A percentile compares a stretch with the other conserved stretches of the same genome.
Evolutionary conservation across 495 filamentous ascomycete genomes (phyloP).

Genomic region (Penicillium verhagenii): DNA sequence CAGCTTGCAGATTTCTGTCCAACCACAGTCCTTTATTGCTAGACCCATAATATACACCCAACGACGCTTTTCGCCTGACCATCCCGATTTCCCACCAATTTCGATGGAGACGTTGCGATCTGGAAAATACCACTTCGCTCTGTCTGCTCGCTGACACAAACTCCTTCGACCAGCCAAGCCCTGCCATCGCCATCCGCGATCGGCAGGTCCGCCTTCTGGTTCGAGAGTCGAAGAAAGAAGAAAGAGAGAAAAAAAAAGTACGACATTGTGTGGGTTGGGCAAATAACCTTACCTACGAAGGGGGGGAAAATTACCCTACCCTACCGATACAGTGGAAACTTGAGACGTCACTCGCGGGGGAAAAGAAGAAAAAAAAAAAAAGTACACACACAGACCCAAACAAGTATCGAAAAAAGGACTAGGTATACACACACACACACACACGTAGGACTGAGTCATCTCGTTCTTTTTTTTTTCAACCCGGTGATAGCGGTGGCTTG

Average conservation of each 20-base stretch:
- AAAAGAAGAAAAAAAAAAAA: slow-evolving; percentile 2
- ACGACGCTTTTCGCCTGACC: slow-evolving; percentile 21
- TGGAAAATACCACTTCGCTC: slow-evolving; percentile 22
- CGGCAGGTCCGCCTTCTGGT: slow-evolving; percentile 27
- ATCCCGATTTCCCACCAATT: slow-evolving; percentile 15
- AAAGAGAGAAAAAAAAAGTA: slow-evolving; percentile 2
- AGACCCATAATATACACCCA: slow-evolving; percentile 19
- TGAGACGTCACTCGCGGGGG: background rate
- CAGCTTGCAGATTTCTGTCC: slow-evolving; percentile 19
- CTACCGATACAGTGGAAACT: background rate
- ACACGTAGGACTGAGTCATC: background rate
- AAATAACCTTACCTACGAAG: background rate
- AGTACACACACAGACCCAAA: background rate
- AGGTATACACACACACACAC: background rate
- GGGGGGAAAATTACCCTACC: background rate
- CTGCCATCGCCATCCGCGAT: slow-evolving; percentile 32
- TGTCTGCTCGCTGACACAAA: slow-evolving; percentile 26
- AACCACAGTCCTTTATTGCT: slow-evolving; percentile 18
- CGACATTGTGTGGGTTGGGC: slow-evolving; percentile 1
- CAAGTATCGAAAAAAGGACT: background rate
- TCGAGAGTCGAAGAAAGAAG: slow-evolving; percentile 4
- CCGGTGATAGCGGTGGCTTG: slow-evolving; percentile 11
- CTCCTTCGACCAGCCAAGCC: slow-evolving; percentile 1
- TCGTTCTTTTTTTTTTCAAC: background rate
- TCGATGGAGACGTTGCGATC: slow-evolving; percentile 33